A percentile compares a stretch with the other conserved stretches of the same genome.
Conservation (phyloP, 2,329 filamentous ascomycete genomes). For the Fonsecaea pedrosoi region DNA sequence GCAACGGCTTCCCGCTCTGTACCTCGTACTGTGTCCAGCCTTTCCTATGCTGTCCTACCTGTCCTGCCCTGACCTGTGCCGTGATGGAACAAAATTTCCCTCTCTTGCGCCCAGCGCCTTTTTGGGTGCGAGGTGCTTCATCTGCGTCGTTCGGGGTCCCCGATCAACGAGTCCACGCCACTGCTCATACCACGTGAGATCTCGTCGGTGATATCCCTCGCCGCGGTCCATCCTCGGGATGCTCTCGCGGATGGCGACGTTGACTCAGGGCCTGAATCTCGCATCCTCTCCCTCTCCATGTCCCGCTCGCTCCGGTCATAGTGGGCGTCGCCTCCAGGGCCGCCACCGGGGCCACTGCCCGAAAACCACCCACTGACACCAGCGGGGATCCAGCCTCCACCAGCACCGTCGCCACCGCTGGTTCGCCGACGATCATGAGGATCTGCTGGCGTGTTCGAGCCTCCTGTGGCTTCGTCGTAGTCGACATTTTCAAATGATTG, state of each 20-base stretch:
- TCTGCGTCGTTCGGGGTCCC: slow-evolving; percentile 1
- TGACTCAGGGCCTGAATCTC: slow-evolving; percentile 4
- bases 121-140: background rate
- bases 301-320: slow-evolving; percentile 19
- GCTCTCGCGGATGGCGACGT: slow-evolving; percentile 2
- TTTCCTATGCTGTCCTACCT: too few relatives aligned
- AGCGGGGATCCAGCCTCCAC: slow-evolving; percentile 31
- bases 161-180: slow-evolving; percentile 24
- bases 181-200: slow-evolving; percentile 34
- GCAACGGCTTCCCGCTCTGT: too few relatives aligned
- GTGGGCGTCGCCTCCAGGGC: slow-evolving; percentile 20
- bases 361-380: slow-evolving; percentile 37
- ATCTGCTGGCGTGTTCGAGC: slow-evolving; percentile 21
- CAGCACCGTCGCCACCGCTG: slow-evolving; percentile 23
- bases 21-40: too few relatives aligned
- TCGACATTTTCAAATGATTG: slow-evolving; percentile 90
- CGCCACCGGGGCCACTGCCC: slow-evolving; percentile 22
- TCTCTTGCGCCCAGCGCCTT: background rate
- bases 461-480: slow-evolving; percentile 69
- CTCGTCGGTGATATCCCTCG: slow-evolving; percentile 39
- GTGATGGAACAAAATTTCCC: background rate
- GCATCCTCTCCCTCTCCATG: slow-evolving; percentile 3
- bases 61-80: background rate
- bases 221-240: slow-evolving; percentile 34
- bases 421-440: slow-evolving; percentile 31